A percentile compares a stretch with the other conserved stretches of the same genome.
phyloP scores from a whole-genome alignment of 208 protist genomes.

The Leishmania braziliensis region DNA sequence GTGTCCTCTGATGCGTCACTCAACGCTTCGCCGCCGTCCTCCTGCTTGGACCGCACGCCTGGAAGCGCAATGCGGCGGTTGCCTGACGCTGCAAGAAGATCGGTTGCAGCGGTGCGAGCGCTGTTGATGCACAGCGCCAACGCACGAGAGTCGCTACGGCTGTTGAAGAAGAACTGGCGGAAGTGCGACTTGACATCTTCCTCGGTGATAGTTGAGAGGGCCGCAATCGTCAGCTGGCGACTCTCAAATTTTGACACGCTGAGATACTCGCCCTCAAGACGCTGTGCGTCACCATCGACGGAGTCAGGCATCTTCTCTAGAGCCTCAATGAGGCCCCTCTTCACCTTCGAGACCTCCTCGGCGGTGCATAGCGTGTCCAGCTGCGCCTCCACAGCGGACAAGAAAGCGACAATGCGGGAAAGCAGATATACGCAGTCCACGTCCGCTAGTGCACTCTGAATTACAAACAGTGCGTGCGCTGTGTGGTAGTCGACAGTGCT shows the following conservation, averaged over 20 bases:
- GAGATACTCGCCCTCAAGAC: slow-evolving; percentile 40
- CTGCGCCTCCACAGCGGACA: slow-evolving; percentile 46
- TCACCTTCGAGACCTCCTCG: slow-evolving; percentile 40
- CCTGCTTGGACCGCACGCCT: not conserved
- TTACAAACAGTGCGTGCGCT: slow-evolving; percentile 52
- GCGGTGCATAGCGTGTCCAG: slow-evolving; percentile 45
- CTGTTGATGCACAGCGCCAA: slow-evolving; percentile 54
- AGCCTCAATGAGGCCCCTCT: slow-evolving; percentile 39
- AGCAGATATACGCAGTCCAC: slow-evolving; percentile 70
- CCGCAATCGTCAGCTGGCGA: slow-evolving; percentile 41
- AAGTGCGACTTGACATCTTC: slow-evolving; percentile 47
- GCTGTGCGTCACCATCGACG: slow-evolving; percentile 36
- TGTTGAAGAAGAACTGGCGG: slow-evolving; percentile 41
- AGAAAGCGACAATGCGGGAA: slow-evolving; percentile 74
- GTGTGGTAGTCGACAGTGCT: slow-evolving; percentile 21
- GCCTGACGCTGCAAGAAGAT: slow-evolving; percentile 12
- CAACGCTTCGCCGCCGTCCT: slow-evolving; percentile 2
- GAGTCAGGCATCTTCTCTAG: slow-evolving; percentile 56
- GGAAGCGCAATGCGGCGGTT: slow-evolving; percentile 13
- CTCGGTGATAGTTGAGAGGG: slow-evolving; percentile 34
- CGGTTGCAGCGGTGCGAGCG: slow-evolving; percentile 16
- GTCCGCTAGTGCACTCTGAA: slow-evolving; percentile 54
- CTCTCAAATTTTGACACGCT: slow-evolving; percentile 33
- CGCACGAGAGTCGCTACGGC: slow-evolving; percentile 32
- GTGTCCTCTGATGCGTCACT: slow-evolving; percentile 7